Base-by-base conservation (phyloP, 176 grass and related monocot species). In the Carex cristatella region DNA sequence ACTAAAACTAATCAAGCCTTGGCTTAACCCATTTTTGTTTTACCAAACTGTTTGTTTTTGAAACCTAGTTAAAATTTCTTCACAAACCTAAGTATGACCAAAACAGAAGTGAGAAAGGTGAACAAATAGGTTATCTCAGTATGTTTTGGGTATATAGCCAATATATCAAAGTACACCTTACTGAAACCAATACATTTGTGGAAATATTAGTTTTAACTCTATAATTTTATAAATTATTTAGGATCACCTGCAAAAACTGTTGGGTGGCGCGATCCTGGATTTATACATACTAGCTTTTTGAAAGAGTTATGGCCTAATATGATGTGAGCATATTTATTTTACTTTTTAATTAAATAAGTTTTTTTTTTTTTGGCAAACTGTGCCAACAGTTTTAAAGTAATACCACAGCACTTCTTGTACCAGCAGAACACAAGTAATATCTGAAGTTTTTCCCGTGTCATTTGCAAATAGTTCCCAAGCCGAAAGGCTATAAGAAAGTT, bases 231-330 rank as follows among this genome's bases (percentile, higher is more conserved):
- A 61, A 73, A 42, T 27, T 65, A 88, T 83, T 79, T 87, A 97
- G 95, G 86, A 86, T 69, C 93, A 85, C 93, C 95, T 92, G 91
- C 95, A 83, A 84, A 91, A 83, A 95, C 93, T 61, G 93, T 98
- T 89, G 91, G 95, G 54, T 98, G 95, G 95, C 89, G 91, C 37
- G 85, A 98, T 88, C 95, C 93, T 82, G 91, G 95, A 86, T 95
- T 91, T 82, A 93, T 95, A 89, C 93, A 98, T 68, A 95, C 93
- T 83, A 90, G 95, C 61, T 93, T 94, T 81, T 72, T 98, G 44
- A 93, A 93, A 76, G 89, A 94, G 10, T 80, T 94, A 35, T 98
- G 95, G 95, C 93, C 95, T 90, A 94, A 94, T 89, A 69, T 88
- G 53, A 81, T 85, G 93, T 93, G 86, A 81, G 81, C 85, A 59